Evolutionary conservation across 2,329 filamentous ascomycete genomes (phyloP), one percentile per base, ranked within the genome.

Genomic region (Cladophialophora carrionii): DNA sequence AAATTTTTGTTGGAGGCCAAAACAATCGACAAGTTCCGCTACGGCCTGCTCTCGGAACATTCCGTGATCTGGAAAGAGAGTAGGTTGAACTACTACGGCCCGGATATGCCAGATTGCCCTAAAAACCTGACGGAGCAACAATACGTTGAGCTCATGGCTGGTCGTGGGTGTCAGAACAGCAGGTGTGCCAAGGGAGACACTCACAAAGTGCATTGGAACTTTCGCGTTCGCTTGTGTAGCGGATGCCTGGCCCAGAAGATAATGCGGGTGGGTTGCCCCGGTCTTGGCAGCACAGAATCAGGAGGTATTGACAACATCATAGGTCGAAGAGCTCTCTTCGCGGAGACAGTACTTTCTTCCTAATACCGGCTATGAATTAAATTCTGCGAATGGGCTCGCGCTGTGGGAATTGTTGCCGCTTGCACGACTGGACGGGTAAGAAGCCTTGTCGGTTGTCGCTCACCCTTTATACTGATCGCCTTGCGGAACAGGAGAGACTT

Each of bases 161-260:
- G 67, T 34, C 64, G 67, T 37, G 71, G 71, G 24, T 72, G 71
- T 34, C 71, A 71, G 54, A 71, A 63, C 55, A 55, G 57, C n/a
- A 46, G 34, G 3, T 72, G 71, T 54, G 64, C 59, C 2, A 63
- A 61, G 7, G 61, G 61, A 24, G 49, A 67, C 7, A 71, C 68
- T 4, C 57, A 59, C n/a, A 65, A 66, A 22, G 70, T 71, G 5
- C 67, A 67, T 43, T 72, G 71, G 71, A 61, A 62, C 3, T 71
- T 71, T 60, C 66, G 67, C 49, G 52, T 67, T 14, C 68, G 71
- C 5, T 65, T 72, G 8, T 72, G 70, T 54, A 43, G 63, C 14
- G 59, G 65, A 17, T 72, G 71, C 56, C 66, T 70, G 41, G 62
- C 51, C 32, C 32, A 64, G 31, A 70, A 67, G 37, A 69, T 64